Conservation (phyloP, 192 early-diverging fungal genomes). For the Coemansia sp. region DNA sequence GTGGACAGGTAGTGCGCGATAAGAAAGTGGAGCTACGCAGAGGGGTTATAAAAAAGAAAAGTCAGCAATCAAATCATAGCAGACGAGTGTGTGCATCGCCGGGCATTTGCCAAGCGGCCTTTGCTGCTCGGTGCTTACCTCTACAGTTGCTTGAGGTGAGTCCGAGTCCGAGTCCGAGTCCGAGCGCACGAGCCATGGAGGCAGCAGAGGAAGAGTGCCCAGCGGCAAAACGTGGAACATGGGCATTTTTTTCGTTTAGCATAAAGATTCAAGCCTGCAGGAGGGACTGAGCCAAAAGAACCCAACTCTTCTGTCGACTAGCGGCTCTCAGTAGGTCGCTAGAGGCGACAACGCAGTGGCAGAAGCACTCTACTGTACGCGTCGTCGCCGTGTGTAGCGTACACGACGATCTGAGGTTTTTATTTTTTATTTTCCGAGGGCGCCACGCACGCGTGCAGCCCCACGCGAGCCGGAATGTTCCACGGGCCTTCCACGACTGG, state of each 20-base stretch:
- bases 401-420: neutral
- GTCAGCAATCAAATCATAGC: neutral
- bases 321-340: neutral
- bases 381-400: neutral
- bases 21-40: constrained; percentile 64
- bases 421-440: neutral
- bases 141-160: neutral
- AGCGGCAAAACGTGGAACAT: neutral
- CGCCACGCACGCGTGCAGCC: neutral
- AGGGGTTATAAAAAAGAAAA: neutral
- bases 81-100: neutral
- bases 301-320: no score
- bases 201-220: no score
- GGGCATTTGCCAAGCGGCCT: neutral
- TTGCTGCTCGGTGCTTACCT: constrained; percentile 9
- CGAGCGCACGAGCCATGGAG: no score
- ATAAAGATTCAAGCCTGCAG: neutral
- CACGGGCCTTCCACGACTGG: neutral
- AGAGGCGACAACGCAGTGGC: neutral
- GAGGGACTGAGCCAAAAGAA: no score
- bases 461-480: neutral
- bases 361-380: no score
- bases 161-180: no score
- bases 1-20: constrained; percentile 66
- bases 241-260: neutral